These are phyloP conservation scores for Scedosporium boydii DNA, from an alignment of 2,329 filamentous ascomycete genomes.

Conservation along the genomic window DNA sequence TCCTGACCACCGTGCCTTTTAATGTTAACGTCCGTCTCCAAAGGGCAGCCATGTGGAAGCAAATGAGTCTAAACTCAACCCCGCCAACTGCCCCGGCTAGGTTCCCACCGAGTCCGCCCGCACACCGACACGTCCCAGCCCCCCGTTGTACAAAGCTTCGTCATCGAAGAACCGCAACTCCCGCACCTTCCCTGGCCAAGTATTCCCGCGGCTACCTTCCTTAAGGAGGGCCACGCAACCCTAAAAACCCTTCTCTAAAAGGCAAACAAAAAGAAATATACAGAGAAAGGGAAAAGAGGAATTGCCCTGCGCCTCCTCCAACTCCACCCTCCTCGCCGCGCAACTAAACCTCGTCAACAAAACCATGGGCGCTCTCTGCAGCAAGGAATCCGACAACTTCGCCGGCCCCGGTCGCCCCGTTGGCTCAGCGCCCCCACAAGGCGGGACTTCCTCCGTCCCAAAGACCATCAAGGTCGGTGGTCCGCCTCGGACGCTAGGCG, in stretches of 20 bases:
- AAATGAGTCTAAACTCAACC: neutral
- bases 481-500: constrained; percentile 56
- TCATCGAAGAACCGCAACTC: neutral
- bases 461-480: constrained; percentile 37
- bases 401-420: constrained; percentile 63
- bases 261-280: too few relatives aligned
- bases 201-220: neutral
- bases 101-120: neutral
- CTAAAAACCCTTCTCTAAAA: too few relatives aligned
- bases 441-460: constrained; percentile 39
- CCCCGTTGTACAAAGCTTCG: neutral
- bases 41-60: too few relatives aligned
- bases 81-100: neutral
- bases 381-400: constrained; percentile 63
- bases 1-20: too few relatives aligned
- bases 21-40: too few relatives aligned
- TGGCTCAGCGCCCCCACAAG: constrained; percentile 36
- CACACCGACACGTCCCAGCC: neutral
- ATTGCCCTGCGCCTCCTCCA: neutral
- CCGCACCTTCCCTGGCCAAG: neutral
- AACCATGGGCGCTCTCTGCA: constrained; percentile 79
- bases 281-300: too few relatives aligned
- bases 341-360: neutral
- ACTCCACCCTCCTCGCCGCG: neutral
- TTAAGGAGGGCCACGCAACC: neutral